phyloP scores from a whole-genome alignment of 192 early-diverging fungal species.

The Coemansia sp. region DNA sequence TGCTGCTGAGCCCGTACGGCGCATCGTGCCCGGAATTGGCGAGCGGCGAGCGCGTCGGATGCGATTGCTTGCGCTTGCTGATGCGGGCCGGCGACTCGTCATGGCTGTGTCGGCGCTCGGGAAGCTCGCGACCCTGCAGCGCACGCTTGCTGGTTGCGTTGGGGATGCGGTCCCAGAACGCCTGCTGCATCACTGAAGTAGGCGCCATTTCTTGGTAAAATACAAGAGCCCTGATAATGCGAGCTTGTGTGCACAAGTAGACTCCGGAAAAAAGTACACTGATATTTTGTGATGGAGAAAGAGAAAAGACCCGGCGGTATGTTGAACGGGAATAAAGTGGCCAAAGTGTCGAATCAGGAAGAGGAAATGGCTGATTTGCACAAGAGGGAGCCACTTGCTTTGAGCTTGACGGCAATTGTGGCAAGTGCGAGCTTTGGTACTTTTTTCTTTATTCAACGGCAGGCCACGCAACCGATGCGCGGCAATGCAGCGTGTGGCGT shows the following conservation, averaged over 20 bases:
- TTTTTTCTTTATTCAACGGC: constrained; percentile 6
- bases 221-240: neutral
- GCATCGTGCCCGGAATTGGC: constrained; percentile 3
- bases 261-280: constrained; percentile 1
- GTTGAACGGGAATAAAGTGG: neutral
- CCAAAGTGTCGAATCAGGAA: neutral
- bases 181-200: constrained; percentile 31
- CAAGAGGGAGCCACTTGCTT: neutral
- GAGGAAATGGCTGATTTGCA: constrained; percentile 7
- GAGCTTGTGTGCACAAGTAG: neutral
- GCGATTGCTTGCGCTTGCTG: constrained; percentile 54
- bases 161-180: constrained; percentile 54
- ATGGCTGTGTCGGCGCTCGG: constrained; percentile 5
- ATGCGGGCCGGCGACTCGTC: constrained; percentile 15
- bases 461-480: constrained; percentile 4
- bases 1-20: constrained; percentile 1
- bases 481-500: constrained; percentile 15
- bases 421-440: neutral
- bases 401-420: constrained; percentile 1
- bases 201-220: constrained; percentile 14
- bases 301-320: constrained; percentile 5
- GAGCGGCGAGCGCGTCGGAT: constrained; percentile 41
- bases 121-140: constrained; percentile 23
- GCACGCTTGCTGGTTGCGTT: constrained; percentile 41
- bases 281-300: neutral